These are phyloP conservation scores for Penicillium coprophilum DNA, from an alignment of 495 filamentous ascomycete genomes.

Conservation along the genomic window DNA sequence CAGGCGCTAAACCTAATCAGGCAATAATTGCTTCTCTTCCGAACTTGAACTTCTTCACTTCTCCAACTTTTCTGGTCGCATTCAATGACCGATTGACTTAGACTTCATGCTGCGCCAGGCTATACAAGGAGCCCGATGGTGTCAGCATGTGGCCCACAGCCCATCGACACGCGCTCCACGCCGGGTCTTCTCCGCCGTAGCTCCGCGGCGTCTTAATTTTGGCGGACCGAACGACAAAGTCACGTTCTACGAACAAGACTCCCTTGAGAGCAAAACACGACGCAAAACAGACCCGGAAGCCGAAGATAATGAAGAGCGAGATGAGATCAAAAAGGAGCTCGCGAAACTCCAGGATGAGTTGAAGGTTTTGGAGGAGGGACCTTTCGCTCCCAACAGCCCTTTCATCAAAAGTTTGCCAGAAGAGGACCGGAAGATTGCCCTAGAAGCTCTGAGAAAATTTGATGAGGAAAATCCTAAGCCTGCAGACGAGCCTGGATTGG, in stretches of 20 bases:
- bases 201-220: slow-evolving; percentile 36
- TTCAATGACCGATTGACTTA: slow-evolving; percentile 34
- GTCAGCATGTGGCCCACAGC: slow-evolving; percentile 42
- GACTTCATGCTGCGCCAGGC: slow-evolving; percentile 51
- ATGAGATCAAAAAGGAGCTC: slow-evolving; percentile 46
- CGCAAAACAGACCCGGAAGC: slow-evolving; percentile 51
- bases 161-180: slow-evolving; percentile 28
- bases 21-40: slow-evolving; percentile 32
- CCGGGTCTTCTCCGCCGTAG: slow-evolving; percentile 37
- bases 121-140: slow-evolving; percentile 48
- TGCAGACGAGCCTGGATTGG: slow-evolving; percentile 29
- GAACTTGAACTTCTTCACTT: slow-evolving; percentile 17
- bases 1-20: slow-evolving; percentile 39
- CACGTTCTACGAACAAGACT: slow-evolving; percentile 46
- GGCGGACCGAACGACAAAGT: slow-evolving; percentile 47
- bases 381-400: slow-evolving; percentile 42
- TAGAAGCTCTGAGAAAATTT: slow-evolving; percentile 46
- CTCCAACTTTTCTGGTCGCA: slow-evolving; percentile 9
- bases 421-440: slow-evolving; percentile 39
- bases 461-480: slow-evolving; percentile 32
- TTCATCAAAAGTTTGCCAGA: slow-evolving; percentile 45
- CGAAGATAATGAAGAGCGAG: slow-evolving; percentile 47
- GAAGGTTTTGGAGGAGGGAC: slow-evolving; percentile 42
- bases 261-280: slow-evolving; percentile 32
- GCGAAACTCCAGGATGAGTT: slow-evolving; percentile 57